Evolutionary conservation across 1,139 yeast genomes (phyloP).

Genomic region (Candida sanyaensis): DNA sequence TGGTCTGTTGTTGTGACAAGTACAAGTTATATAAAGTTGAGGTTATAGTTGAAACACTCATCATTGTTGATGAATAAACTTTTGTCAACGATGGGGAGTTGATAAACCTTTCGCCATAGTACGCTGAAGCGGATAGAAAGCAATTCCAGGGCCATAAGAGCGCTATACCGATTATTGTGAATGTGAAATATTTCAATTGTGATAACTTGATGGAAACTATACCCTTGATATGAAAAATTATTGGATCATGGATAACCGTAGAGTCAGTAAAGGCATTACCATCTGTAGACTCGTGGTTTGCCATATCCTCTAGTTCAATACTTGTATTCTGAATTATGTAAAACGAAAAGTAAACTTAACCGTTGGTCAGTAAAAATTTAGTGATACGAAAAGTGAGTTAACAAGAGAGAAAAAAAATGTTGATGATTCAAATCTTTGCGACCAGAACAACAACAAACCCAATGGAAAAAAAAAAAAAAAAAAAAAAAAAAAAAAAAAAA

Average conservation of each 20-base stretch:
- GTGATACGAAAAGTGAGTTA: too few relatives aligned
- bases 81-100: conserved; percentile 54
- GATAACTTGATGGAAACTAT: conserved; percentile 26
- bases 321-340: neutral
- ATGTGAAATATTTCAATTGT: conserved; percentile 59
- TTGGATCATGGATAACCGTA: conserved; percentile 25
- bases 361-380: too few relatives aligned
- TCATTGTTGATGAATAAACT: conserved; percentile 79
- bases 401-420: too few relatives aligned
- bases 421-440: too few relatives aligned
- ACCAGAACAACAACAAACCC: too few relatives aligned
- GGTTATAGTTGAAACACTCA: conserved; percentile 81
- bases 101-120: conserved; percentile 67
- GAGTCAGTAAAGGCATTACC: neutral
- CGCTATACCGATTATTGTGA: conserved; percentile 70
- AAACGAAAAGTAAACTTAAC: neutral
- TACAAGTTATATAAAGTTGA: conserved; percentile 62
- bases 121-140: conserved; percentile 81
- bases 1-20: conserved; percentile 67
- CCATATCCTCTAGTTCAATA: conserved; percentile 3
- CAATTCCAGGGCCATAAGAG: conserved; percentile 98
- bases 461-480: too few relatives aligned
- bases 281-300: conserved; percentile 16
- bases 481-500: too few relatives aligned
- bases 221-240: conserved; percentile 22